A percentile compares a stretch with the other conserved stretches of the same genome.
Conservation (phyloP, 2,329 filamentous ascomycete genomes). For the Bipolaris victoriae region DNA sequence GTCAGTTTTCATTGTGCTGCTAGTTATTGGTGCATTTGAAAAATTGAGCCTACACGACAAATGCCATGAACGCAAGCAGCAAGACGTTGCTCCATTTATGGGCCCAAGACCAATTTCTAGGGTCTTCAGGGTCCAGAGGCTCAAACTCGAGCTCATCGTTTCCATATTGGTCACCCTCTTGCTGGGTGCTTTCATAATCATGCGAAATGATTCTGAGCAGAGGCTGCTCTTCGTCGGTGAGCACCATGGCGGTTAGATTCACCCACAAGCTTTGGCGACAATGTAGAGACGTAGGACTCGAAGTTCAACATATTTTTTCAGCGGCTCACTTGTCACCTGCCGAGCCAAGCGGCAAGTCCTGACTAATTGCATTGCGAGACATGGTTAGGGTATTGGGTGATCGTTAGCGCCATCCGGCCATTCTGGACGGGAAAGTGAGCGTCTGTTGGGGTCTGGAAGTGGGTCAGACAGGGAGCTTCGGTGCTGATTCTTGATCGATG, state of each 20-base stretch:
- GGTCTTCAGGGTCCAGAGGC: conserved; percentile 37
- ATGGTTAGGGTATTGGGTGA: conserved; percentile 5
- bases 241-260: conserved; percentile 19
- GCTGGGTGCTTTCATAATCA: conserved; percentile 20
- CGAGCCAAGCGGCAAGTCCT: conserved; percentile 3
- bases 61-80: conserved; percentile 43
- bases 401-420: neutral
- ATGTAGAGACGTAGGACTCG: neutral
- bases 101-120: conserved; percentile 37
- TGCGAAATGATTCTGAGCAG: conserved; percentile 33
- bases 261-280: neutral
- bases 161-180: conserved; percentile 25
- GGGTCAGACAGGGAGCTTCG: neutral
- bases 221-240: conserved; percentile 39
- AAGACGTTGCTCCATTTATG: conserved; percentile 45
- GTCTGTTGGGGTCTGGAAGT: neutral
- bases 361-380: conserved; percentile 9
- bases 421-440: neutral
- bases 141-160: conserved; percentile 36
- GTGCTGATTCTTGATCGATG: neutral
- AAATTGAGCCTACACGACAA: conserved; percentile 39
- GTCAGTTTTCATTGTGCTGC: neutral
- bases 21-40: neutral
- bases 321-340: neutral
- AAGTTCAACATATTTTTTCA: conserved; percentile 9